These are phyloP conservation scores for Colletotrichum chlorophyti DNA, from an alignment of 2,329 filamentous ascomycete genomes.

Conservation along the genomic window DNA sequence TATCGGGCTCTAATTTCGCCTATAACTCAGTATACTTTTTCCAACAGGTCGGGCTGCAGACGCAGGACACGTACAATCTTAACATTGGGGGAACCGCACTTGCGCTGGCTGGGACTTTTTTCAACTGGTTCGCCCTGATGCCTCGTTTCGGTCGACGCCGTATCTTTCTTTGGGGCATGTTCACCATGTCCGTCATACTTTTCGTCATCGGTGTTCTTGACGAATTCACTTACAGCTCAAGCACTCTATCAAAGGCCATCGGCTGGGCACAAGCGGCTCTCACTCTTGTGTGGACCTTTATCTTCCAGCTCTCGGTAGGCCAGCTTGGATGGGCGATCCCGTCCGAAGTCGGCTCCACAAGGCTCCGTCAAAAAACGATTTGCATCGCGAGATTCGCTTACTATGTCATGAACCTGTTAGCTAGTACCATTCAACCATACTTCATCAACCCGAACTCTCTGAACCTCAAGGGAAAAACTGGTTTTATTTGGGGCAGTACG, in stretches of 20 bases:
- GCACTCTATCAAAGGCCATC: constrained; percentile 43
- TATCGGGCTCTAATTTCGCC: constrained; percentile 38
- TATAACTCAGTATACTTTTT: constrained; percentile 49
- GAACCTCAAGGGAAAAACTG: constrained; percentile 43
- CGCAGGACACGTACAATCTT: constrained; percentile 40
- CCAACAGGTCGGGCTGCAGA: constrained; percentile 41
- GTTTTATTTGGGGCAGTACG: constrained; percentile 31
- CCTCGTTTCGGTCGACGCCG: constrained; percentile 50
- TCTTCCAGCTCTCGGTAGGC: constrained; percentile 23
- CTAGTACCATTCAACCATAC: constrained; percentile 37
- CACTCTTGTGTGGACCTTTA: constrained; percentile 24
- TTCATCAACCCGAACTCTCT: constrained; percentile 45
- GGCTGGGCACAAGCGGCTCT: constrained; percentile 39
- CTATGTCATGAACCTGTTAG: constrained; percentile 28
- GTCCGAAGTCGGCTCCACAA: constrained; percentile 39
- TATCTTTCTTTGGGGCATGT: constrained; percentile 52
- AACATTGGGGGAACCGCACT: constrained; percentile 47
- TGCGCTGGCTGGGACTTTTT: constrained; percentile 50
- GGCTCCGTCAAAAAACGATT: constrained; percentile 41
- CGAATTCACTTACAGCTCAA: constrained; percentile 34
- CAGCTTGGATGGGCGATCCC: constrained; percentile 34
- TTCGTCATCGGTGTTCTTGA: constrained; percentile 51
- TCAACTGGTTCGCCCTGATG: constrained; percentile 49
- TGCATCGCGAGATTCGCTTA: constrained; percentile 38
- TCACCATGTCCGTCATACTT: constrained; percentile 44